These are phyloP conservation scores for Aspergillus sp. DNA, from an alignment of 2,329 filamentous ascomycete species.

Conservation along the genomic window DNA sequence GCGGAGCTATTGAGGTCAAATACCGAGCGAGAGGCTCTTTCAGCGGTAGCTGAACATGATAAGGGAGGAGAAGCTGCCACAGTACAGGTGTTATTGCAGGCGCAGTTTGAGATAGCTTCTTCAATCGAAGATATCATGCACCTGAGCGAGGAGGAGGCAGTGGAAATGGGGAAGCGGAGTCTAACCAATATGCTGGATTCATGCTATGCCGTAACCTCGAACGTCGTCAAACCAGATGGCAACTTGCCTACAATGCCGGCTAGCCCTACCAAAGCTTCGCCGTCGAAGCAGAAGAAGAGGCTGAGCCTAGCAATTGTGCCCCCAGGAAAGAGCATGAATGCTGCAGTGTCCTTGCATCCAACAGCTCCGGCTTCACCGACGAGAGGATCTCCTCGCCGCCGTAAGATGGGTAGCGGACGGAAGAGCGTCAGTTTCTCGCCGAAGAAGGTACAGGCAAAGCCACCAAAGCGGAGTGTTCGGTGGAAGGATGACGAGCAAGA, in stretches of 20 bases:
- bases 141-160: conserved; percentile 81
- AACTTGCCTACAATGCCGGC: conserved; percentile 57
- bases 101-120: conserved; percentile 87
- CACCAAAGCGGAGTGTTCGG: conserved; percentile 75
- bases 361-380: conserved; percentile 59
- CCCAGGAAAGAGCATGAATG: conserved; percentile 25
- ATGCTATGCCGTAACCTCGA: conserved; percentile 71
- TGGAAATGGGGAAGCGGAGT: conserved; percentile 73
- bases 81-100: conserved; percentile 79
- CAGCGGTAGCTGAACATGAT: conserved; percentile 79
- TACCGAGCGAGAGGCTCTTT: conserved; percentile 76
- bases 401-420: conserved; percentile 61
- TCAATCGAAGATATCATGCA: conserved; percentile 77
- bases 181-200: conserved; percentile 75
- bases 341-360: conserved; percentile 32
- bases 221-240: conserved; percentile 89
- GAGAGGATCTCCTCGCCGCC: conserved; percentile 77
- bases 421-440: conserved; percentile 82
- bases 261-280: conserved; percentile 66
- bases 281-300: conserved; percentile 70
- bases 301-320: conserved; percentile 40
- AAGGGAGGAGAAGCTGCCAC: conserved; percentile 74
- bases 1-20: conserved; percentile 81
- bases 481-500: conserved; percentile 92
- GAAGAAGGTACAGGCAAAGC: conserved; percentile 62